Conservation (phyloP, 495 filamentous ascomycete genomes). For the Penicillium manginii region DNA sequence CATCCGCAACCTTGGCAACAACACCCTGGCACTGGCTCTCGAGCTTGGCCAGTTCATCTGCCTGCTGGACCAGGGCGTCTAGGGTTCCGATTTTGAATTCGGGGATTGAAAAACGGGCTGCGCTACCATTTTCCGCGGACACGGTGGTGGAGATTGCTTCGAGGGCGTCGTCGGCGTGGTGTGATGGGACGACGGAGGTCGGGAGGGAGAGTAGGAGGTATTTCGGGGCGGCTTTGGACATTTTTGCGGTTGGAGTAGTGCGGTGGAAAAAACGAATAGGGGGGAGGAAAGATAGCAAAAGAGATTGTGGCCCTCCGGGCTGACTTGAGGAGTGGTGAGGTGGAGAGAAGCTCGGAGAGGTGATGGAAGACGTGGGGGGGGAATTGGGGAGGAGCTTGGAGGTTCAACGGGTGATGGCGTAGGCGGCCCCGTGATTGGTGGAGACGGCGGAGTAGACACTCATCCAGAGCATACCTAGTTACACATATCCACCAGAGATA, state of each 20-base stretch:
- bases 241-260: constrained; percentile 30
- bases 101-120: constrained; percentile 80
- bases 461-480: too few relatives aligned
- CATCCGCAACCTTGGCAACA: constrained; percentile 86
- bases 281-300: too few relatives aligned
- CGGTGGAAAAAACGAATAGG: neutral
- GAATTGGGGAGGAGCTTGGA: constrained; percentile 23
- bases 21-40: constrained; percentile 77
- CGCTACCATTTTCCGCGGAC: constrained; percentile 72
- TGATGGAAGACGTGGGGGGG: constrained; percentile 8
- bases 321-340: too few relatives aligned
- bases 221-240: constrained; percentile 29
- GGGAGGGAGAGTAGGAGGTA: constrained; percentile 79
- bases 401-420: constrained; percentile 27
- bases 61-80: constrained; percentile 94
- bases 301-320: too few relatives aligned
- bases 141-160: constrained; percentile 71
- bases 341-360: neutral
- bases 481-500: too few relatives aligned
- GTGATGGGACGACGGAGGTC: constrained; percentile 69
- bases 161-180: constrained; percentile 80
- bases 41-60: constrained; percentile 92
- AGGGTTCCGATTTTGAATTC: constrained; percentile 97
- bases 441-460: too few relatives aligned
- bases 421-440: constrained; percentile 35